These are phyloP conservation scores for Persicaria tinctoria DNA, from an alignment of 148 eudicot genomes.

Conservation along the genomic window DNA sequence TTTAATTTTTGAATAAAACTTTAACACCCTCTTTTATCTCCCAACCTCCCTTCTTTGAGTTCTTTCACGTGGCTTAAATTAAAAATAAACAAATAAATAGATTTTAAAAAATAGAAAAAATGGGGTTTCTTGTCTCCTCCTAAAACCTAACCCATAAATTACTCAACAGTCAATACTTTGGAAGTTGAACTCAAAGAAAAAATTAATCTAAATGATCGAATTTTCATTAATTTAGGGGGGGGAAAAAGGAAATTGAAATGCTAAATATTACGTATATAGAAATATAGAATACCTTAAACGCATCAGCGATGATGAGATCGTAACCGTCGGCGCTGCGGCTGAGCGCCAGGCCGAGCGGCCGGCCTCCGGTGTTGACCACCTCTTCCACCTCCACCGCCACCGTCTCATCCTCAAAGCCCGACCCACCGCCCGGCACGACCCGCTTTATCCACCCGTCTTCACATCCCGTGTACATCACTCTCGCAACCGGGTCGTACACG, in stretches of 20 bases:
- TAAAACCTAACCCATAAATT: too few species aligned
- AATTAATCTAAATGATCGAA: not conserved
- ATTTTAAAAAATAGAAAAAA: too few species aligned
- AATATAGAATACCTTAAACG: slow-evolving; percentile 35
- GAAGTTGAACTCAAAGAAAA: too few species aligned
- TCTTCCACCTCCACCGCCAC: slow-evolving; percentile 28
- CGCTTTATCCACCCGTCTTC: slow-evolving; percentile 70
- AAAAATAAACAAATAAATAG: too few species aligned
- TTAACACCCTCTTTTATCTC: too few species aligned
- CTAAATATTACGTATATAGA: not conserved
- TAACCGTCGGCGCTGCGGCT: slow-evolving; percentile 23
- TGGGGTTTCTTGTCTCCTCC: too few species aligned
- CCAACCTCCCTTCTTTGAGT: too few species aligned
- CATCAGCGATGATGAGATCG: slow-evolving; percentile 61
- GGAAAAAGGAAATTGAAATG: not conserved
- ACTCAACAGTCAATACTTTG: too few species aligned
- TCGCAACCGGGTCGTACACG: slow-evolving; percentile 31
- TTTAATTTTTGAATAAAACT: too few species aligned
- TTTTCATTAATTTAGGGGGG: not conserved
- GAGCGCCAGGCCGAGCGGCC: slow-evolving; percentile 62
- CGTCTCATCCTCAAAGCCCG: slow-evolving; percentile 9
- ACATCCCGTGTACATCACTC: slow-evolving; percentile 46
- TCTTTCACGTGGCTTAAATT: too few species aligned
- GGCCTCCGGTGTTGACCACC: slow-evolving; percentile 67
- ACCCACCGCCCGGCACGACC: slow-evolving; percentile 25